Evolutionary conservation across 768 basidiomycete genomes (phyloP).

Genomic region (Lyophyllum atratum): DNA sequence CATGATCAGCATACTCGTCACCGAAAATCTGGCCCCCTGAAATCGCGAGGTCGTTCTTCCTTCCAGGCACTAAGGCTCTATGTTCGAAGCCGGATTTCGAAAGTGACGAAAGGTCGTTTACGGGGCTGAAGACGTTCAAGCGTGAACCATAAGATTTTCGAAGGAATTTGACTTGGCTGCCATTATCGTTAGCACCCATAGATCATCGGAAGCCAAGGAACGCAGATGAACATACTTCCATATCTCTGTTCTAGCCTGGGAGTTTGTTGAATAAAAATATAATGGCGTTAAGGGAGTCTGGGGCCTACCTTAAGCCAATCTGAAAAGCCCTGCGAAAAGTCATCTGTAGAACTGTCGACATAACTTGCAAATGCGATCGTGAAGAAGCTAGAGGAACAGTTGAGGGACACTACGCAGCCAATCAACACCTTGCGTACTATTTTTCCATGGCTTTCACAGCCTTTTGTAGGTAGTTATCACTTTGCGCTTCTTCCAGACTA

Average conservation of each 20-base stretch:
- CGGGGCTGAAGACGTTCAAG: conserved; percentile 88
- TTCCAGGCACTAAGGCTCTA: conserved; percentile 62
- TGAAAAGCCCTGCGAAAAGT: conserved; percentile 71
- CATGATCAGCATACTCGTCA: conserved; percentile 94
- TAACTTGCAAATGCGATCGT: conserved; percentile 92
- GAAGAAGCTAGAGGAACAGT: conserved; percentile 67
- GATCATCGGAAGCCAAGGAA: neutral
- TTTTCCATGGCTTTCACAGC: conserved; percentile 83
- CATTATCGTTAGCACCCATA: neutral
- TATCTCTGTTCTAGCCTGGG: conserved; percentile 82
- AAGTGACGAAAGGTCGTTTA: conserved; percentile 82
- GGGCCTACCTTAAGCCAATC: conserved; percentile 78
- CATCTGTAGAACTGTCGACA: conserved; percentile 58
- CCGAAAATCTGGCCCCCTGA: conserved; percentile 85
- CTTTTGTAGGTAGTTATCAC: conserved; percentile 58
- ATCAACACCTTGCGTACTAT: conserved; percentile 61
- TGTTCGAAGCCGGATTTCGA: conserved; percentile 67
- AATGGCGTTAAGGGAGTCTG: neutral
- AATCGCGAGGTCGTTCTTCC: conserved; percentile 72
- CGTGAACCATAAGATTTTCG: conserved; percentile 80
- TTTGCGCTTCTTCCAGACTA: conserved; percentile 66
- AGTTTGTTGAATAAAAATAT: neutral
- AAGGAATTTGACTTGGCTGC: conserved; percentile 83
- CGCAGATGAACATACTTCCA: conserved; percentile 68
- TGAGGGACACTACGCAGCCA: neutral